Evolutionary conservation across 768 basidiomycete species (phyloP).

Genomic region (Pulveroboletus sp.): DNA sequence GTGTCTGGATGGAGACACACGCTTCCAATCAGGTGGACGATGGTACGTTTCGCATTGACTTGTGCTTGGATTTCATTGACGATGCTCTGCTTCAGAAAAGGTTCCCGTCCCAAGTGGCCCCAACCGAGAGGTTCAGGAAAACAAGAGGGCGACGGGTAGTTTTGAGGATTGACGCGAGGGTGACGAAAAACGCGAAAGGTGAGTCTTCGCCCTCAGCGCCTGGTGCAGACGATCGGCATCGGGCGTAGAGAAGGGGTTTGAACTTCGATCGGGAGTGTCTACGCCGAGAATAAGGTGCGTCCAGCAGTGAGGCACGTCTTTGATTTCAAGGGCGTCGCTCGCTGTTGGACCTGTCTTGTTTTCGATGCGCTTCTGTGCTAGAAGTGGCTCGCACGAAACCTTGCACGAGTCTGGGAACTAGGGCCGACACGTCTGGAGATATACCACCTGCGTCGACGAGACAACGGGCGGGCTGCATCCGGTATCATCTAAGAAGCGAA

Average conservation of each 20-base stretch:
- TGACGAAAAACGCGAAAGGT: no score
- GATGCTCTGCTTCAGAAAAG: neutral
- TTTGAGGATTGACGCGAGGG: no score
- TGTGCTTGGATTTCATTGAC: neutral
- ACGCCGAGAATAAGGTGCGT: constrained; percentile 19
- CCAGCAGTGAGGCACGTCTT: constrained; percentile 11
- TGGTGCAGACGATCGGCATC: no score
- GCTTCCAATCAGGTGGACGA: constrained; percentile 1
- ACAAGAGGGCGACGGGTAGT: no score
- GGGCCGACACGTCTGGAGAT: no score
- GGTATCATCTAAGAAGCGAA: no score
- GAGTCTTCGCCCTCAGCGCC: no score
- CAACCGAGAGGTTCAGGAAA: constrained; percentile 2
- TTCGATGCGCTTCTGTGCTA: neutral
- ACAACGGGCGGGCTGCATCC: no score
- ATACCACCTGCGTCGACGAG: no score
- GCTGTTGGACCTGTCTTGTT: constrained; percentile 18
- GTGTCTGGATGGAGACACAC: constrained; percentile 2
- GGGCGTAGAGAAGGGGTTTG: neutral
- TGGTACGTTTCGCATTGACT: neutral
- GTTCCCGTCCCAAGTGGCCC: constrained; percentile 7
- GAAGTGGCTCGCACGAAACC: no score
- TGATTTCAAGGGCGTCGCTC: constrained; percentile 6
- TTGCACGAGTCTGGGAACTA: no score
- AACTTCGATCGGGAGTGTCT: no score